Base-by-base conservation (phyloP, 2,329 filamentous ascomycete genomes). In the Aspergillus awamori region DNA sequence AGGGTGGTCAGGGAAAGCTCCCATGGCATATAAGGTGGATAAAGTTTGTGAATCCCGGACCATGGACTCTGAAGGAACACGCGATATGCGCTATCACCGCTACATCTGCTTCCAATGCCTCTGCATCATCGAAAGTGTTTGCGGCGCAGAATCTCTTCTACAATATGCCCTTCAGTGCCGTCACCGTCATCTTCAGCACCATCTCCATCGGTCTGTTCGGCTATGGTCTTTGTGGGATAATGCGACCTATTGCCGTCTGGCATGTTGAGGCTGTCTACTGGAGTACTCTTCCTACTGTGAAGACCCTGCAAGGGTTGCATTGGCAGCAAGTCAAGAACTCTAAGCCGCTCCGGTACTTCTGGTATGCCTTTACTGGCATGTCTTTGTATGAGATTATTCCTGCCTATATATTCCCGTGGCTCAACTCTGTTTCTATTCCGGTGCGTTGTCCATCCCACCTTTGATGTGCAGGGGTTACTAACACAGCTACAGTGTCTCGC, bases 231-330 rank as follows among this genome's bases (percentile, higher is more conserved):
- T 81, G 79, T 47, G 84, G 84, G 7, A 49, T 86, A 2, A 70
- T 86, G 67, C 82, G 84, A 0, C 83, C 84, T 0, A 78, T 86
- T 39, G 77, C 79, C 1, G 83, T 86, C 10, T 86, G 82, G 78
- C 83, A 84, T 55, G 80, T 82, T 5, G 83, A 86, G 13, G 79
- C 82, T 2, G 84, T 86, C 2, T 86, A 84, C 71, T 86, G 84
- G 84, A 74, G 77, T 38, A 83, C 76, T 10, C 52, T 77, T 8
- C 74, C 74, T 2, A 69, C 72, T 13, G 70, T 76, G 0, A 69
- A 71, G 2, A 67, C 75, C n/a, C 74, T 67, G 47, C 74, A 77
- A 52, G 75, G 69, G 15, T 67, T 77, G 1, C 74, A 77, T 54
- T 75, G 72, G 33, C 69, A 76, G 30, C 63, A 57, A 5, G 58